Evolutionary conservation across 2,329 filamentous ascomycete species (phyloP), one percentile per base, ranked within the genome.

Genomic region (Pseudopithomyces chartarum): DNA sequence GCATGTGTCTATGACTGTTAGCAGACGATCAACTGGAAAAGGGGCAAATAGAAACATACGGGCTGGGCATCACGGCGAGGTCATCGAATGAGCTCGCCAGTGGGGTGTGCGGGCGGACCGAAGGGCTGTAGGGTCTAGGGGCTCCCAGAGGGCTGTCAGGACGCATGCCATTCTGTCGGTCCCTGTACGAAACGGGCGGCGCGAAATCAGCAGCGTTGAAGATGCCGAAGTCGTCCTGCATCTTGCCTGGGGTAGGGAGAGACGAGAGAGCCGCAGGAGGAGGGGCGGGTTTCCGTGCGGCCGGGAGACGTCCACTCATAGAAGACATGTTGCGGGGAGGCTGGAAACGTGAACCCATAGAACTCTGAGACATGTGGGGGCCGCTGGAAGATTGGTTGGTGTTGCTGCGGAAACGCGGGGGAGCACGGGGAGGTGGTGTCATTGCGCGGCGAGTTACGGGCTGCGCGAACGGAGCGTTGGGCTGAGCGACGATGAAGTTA

Each of bases 401-500:
- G 61, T 69, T 78, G 58, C 71, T 75, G 45, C 71, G 70, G 70
- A 76, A 85, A 55, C 85, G 81, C 13, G 85, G 84, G 49, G 86
- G 85, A 57, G 84, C 86, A 54, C 84, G 83, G 63, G 94, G 93
- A 17, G 94, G 94, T 51, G 94, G 94, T 19, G 94, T 98, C 94
- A 98, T 97, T 51, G 94, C 94, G 69, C 94, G 90, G 66, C 94
- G 90, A 61, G 87, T 88, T 15, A 96, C 85, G 11, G 91, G 92
- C 75, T 97, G 87, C 11, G 93, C 90, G 66, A 90, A 97, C 2
- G 93, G 86, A 55, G 79, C 78, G 44, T 69, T 66, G 19, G 74
- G 71, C 40, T 72, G 73, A 11, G 77, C 73, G 20, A 79, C 77
- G 55, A 92, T 85, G 67, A 92, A 94, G 19, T 78, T 76, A 54